Base-by-base conservation (phyloP, 139 green algal genomes). In the Yamagishiella unicocca region DNA sequence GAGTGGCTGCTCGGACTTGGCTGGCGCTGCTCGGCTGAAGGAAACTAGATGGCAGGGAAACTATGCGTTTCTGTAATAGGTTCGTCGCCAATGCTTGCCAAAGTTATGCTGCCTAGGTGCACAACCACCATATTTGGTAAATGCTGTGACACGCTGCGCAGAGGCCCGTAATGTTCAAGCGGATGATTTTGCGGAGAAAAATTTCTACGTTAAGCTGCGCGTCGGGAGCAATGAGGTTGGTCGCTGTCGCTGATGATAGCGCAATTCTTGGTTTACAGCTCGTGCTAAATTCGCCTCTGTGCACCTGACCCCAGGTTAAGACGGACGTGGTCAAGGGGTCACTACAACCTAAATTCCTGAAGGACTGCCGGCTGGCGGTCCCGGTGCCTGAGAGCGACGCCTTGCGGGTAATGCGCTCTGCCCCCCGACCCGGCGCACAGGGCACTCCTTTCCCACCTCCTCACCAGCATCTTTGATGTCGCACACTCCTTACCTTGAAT, bases 31-130 rank as follows among this genome's bases (percentile, higher is more conserved):
- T 17, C 50, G 50, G 14, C 17, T 58, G 50, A 12, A 25, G 50
- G 50, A 58, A 12, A 35, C 70, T 35, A 6, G 2, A 86, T 86
- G 80, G 80, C 80, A 0, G 82, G 82, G 0, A 91, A 88, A 43
- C 89, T 92, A 1, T 92, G 84, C 40, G 62, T 89, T 8, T 92
- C 89, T 3, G 84, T 92, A 1, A 92, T 92, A 75, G 89, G 89
- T 90, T 5, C 43, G 82, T 54, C 53, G 8, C 6, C 29, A 35
- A 10, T 29, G 4, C 12, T 24, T 43, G 19, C n/a, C n/a, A n/a
- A n/a, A n/a, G n/a, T n/a, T n/a, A n/a, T n/a, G n/a, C n/a, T n/a
- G n/a, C n/a, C n/a, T n/a, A n/a, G n/a, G n/a, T 58, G 50, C 50
- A 17, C 50, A 58, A 58, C 12, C 50, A 58, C 14, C 50, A 17